These are phyloP conservation scores for Globisporangium cylindrosporum DNA, from an alignment of 352 stramenopile species.

Conservation along the genomic window DNA sequence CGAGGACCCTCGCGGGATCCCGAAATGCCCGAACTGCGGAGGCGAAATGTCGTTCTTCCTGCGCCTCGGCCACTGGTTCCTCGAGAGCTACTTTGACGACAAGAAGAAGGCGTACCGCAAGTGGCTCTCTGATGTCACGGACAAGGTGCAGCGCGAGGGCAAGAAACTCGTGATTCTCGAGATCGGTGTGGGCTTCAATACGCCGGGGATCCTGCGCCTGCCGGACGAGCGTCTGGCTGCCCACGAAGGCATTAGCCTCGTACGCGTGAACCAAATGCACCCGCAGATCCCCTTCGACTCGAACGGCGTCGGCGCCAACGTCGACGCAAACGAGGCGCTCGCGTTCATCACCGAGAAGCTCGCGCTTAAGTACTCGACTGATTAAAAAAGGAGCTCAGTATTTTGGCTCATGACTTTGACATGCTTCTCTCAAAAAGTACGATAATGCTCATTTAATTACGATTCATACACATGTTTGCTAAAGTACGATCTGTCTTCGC, in stretches of 20 bases:
- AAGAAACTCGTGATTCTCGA: constrained; percentile 74
- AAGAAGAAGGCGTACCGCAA: constrained; percentile 34
- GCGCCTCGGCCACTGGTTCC: constrained; percentile 44
- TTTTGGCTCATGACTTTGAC: no score
- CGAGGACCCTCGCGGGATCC: constrained; percentile 43
- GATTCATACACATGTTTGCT: neutral
- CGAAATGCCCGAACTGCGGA: constrained; percentile 48
- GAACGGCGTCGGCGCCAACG: constrained; percentile 38
- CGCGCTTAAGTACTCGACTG: neutral
- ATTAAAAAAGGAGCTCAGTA: neutral
- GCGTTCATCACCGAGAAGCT: constrained; percentile 25
- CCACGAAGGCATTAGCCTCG: constrained; percentile 38
- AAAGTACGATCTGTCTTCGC: neutral
- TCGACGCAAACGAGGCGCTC: constrained; percentile 47
- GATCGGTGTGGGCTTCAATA: constrained; percentile 73
- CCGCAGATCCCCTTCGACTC: constrained; percentile 52
- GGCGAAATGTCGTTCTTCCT: constrained; percentile 51
- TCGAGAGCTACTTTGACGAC: constrained; percentile 40
- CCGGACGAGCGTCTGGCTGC: constrained; percentile 51
- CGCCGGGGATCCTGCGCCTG: constrained; percentile 51
- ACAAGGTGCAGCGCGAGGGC: constrained; percentile 27
- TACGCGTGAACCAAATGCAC: constrained; percentile 58
- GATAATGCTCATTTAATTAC: no score
- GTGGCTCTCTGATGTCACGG: constrained; percentile 33
- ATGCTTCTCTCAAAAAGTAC: neutral